Percentiles rank a stretch among this genome's conserved stretches.
Conservation (phyloP, 176 grass and related monocot genomes). For the Zoysia japonica region DNA sequence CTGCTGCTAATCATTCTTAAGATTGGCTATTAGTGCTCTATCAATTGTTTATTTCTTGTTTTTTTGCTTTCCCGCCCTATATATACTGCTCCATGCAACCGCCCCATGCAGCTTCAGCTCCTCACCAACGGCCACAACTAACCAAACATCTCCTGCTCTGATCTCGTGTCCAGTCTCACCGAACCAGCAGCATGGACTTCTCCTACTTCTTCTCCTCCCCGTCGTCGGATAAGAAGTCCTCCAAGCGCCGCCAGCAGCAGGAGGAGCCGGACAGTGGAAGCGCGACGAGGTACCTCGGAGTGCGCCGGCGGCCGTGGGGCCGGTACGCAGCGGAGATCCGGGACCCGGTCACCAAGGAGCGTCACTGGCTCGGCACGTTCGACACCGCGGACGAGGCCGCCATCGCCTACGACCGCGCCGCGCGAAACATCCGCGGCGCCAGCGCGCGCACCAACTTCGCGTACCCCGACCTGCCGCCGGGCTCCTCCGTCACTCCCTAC, state of each 20-base stretch:
- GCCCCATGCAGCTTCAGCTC: slow-evolving; percentile 44
- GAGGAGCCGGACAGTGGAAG: slow-evolving; percentile 44
- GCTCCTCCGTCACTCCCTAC: slow-evolving; percentile 81
- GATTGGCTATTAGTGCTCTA: slow-evolving; percentile 34
- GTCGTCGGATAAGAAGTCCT: slow-evolving; percentile 44
- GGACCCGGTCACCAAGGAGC: slow-evolving; percentile 77
- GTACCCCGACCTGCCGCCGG: slow-evolving; percentile 77
- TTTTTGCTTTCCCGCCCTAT: slow-evolving; percentile 31
- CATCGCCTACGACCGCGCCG: slow-evolving; percentile 83
- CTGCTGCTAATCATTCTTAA: slow-evolving; percentile 35
- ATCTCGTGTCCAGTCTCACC: neutral
- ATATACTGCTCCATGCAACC: slow-evolving; percentile 59
- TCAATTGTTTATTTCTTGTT: neutral
- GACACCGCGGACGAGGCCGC: slow-evolving; percentile 91
- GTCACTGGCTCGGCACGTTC: slow-evolving; percentile 85
- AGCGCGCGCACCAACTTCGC: slow-evolving; percentile 87
- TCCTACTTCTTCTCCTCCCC: slow-evolving; percentile 53
- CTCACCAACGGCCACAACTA: slow-evolving; percentile 27
- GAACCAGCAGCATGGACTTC: slow-evolving; percentile 49
- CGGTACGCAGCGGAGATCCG: slow-evolving; percentile 89
- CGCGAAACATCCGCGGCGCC: slow-evolving; percentile 63
- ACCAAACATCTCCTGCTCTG: neutral
- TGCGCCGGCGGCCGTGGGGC: slow-evolving; percentile 72
- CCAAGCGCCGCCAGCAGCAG: slow-evolving; percentile 62
- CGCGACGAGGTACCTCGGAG: slow-evolving; percentile 60